These are phyloP conservation scores for Saitoella complicata DNA, from an alignment of 805 yeast genomes.

Conservation along the genomic window DNA sequence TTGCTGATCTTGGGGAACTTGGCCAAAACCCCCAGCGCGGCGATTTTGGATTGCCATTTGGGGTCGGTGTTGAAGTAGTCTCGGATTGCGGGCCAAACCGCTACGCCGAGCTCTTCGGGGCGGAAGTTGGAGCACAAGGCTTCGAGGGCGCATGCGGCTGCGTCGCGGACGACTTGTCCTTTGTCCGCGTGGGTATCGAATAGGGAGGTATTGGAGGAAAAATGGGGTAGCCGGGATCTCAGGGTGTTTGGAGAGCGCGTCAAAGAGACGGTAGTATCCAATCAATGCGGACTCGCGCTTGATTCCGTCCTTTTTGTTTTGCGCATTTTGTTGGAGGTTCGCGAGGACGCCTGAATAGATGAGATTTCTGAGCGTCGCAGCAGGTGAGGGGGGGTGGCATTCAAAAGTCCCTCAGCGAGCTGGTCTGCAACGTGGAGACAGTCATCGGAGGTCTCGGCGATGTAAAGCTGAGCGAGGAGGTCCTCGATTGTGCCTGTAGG, in stretches of 20 bases:
- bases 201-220: conserved; percentile 43
- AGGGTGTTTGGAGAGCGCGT: not conserved
- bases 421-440: too few relatives aligned
- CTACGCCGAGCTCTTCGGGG: conserved; percentile 60
- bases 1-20: conserved; percentile 63
- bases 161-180: conserved; percentile 69
- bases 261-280: not conserved
- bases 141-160: conserved; percentile 69
- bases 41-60: conserved; percentile 83
- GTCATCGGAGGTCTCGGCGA: too few relatives aligned
- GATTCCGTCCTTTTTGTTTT: not conserved
- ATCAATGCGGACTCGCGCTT: conserved; percentile 3
- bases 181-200: conserved; percentile 73
- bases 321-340: not conserved
- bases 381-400: too few relatives aligned
- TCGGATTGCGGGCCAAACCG: conserved; percentile 44
- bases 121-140: conserved; percentile 56
- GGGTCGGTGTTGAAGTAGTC: conserved; percentile 62
- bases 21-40: conserved; percentile 38
- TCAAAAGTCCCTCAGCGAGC: too few relatives aligned
- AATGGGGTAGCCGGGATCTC: conserved; percentile 40
- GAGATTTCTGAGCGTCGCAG: too few relatives aligned
- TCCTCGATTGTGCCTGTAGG: too few relatives aligned
- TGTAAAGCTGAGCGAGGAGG: too few relatives aligned
- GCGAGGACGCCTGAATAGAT: not conserved